phyloP scores from a whole-genome alignment of 139 green algal genomes.

The Mychonastes homosphaera region DNA sequence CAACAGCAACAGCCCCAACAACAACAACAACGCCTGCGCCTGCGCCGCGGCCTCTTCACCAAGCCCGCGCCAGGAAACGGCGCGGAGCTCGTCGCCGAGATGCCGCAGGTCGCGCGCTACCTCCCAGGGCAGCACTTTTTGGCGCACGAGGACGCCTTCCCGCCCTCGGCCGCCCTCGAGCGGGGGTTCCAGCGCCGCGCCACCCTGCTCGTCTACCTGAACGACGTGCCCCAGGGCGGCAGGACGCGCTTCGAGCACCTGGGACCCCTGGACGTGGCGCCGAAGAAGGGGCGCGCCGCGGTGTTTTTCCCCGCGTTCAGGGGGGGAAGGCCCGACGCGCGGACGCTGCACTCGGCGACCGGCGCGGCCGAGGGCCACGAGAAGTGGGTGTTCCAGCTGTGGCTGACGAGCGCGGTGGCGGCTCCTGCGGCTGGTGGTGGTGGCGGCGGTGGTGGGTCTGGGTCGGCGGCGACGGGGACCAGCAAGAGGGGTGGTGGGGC shows the following conservation, averaged over 20 bases:
- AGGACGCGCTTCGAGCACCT: slow-evolving; percentile 47
- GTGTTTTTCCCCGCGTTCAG: slow-evolving; percentile 59
- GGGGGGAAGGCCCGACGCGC: slow-evolving; percentile 34
- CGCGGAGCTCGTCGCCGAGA: slow-evolving; percentile 41
- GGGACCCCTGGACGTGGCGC: slow-evolving; percentile 36
- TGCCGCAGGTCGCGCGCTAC: slow-evolving; percentile 48
- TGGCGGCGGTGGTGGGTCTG: too few relatives aligned
- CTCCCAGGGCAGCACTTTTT: slow-evolving; percentile 37
- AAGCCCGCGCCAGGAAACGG: slow-evolving; percentile 11
- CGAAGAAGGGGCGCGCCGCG: slow-evolving; percentile 33
- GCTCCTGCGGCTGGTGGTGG: too few relatives aligned
- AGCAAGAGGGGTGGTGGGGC: too few relatives aligned
- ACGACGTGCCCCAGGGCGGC: slow-evolving; percentile 34
- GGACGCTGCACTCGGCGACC: slow-evolving; percentile 50
- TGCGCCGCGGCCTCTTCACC: slow-evolving; percentile 1
- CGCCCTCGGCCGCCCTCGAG: slow-evolving; percentile 17
- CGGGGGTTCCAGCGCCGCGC: slow-evolving; percentile 57
- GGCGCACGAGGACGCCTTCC: slow-evolving; percentile 56
- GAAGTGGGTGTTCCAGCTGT: slow-evolving; percentile 62
- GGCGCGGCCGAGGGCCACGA: slow-evolving; percentile 35
- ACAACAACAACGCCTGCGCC: too few relatives aligned
- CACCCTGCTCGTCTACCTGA: slow-evolving; percentile 63
- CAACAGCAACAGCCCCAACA: too few relatives aligned
- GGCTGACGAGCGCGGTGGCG: slow-evolving; percentile 33
- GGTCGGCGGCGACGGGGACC: too few relatives aligned